phyloP scores from a whole-genome alignment of 345 rosid genomes.

The Schrenkiella parvula region DNA sequence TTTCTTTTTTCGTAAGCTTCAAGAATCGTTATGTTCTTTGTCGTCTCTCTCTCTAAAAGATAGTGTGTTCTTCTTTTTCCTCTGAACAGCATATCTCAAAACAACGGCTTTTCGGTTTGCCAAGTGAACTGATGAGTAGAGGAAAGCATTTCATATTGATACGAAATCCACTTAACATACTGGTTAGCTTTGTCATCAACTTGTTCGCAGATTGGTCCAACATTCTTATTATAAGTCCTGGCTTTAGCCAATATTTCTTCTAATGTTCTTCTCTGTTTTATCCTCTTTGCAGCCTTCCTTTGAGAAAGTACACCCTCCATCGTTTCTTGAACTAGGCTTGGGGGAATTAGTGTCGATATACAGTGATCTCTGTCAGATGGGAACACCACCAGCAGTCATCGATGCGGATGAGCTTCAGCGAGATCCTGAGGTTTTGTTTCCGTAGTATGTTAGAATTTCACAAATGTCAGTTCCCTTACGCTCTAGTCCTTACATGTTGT shows the following conservation, averaged over 20 bases:
- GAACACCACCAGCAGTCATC: slow-evolving; percentile 60
- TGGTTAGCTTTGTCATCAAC: slow-evolving; percentile 42
- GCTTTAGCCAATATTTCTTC: slow-evolving; percentile 3
- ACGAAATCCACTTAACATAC: slow-evolving; percentile 63
- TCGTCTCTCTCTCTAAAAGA: not conserved
- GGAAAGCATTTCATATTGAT: slow-evolving; percentile 84
- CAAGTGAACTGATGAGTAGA: slow-evolving; percentile 61
- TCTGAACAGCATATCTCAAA: slow-evolving; percentile 63
- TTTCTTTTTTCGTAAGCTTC: not conserved
- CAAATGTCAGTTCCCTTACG: not conserved
- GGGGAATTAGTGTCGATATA: slow-evolving; percentile 65
- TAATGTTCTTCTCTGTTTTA: not conserved
- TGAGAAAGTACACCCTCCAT: slow-evolving; percentile 59
- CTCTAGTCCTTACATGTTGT: not conserved
- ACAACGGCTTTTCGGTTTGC: slow-evolving; percentile 55
- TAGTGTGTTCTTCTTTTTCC: not conserved
- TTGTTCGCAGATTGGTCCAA: not conserved
- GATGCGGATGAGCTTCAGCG: slow-evolving; percentile 71
- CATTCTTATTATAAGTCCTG: not conserved
- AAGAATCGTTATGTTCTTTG: not conserved
- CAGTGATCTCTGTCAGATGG: slow-evolving; percentile 63
- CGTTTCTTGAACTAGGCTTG: slow-evolving; percentile 73
- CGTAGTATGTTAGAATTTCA: not conserved
- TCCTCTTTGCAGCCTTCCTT: slow-evolving; percentile 64
- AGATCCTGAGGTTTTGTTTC: slow-evolving; percentile 66